phyloP scores from a whole-genome alignment of 495 filamentous ascomycete species.

The Paragyromitra xinjiangensis region DNA sequence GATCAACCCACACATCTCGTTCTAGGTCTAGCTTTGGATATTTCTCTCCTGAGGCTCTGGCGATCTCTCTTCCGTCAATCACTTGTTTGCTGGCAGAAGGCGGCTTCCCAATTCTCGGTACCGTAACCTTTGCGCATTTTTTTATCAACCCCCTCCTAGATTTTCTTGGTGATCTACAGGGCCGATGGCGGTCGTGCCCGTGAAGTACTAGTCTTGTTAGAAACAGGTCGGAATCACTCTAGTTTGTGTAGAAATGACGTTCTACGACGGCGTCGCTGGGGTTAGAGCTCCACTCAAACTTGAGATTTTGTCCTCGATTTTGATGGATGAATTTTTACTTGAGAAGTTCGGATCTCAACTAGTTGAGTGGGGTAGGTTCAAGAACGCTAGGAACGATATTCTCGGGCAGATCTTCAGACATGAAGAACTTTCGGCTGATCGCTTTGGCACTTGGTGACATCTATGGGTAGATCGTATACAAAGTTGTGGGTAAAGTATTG shows the following conservation, averaged over 20 bases:
- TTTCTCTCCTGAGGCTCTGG: slow-evolving; percentile 21
- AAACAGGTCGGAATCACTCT: slow-evolving; percentile 12
- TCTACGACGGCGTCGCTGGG: background rate
- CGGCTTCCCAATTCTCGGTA: slow-evolving; percentile 23
- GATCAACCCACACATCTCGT: slow-evolving; percentile 16
- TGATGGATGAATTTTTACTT: background rate
- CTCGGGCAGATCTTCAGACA: background rate
- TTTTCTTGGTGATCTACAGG: slow-evolving; percentile 34
- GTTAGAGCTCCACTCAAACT: background rate
- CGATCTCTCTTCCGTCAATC: slow-evolving; percentile 18
- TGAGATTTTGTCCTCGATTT: background rate
- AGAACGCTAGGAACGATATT: background rate
- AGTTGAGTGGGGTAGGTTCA: background rate
- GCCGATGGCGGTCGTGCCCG: background rate
- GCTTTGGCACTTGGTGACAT: background rate
- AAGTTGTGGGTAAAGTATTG: slow-evolving; percentile 9
- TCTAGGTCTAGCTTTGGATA: slow-evolving; percentile 17
- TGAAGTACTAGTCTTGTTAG: background rate
- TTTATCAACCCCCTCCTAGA: background rate
- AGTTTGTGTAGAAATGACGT: slow-evolving; percentile 12
- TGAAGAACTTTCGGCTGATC: background rate
- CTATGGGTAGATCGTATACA: slow-evolving; percentile 21
- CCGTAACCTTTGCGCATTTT: slow-evolving; percentile 16
- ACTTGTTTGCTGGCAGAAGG: background rate
- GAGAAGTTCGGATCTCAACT: background rate